A percentile compares a stretch with the other conserved stretches of the same genome.
phyloP scores from a whole-genome alignment of 163 green algal species.

The Scenedesmus sp. region DNA sequence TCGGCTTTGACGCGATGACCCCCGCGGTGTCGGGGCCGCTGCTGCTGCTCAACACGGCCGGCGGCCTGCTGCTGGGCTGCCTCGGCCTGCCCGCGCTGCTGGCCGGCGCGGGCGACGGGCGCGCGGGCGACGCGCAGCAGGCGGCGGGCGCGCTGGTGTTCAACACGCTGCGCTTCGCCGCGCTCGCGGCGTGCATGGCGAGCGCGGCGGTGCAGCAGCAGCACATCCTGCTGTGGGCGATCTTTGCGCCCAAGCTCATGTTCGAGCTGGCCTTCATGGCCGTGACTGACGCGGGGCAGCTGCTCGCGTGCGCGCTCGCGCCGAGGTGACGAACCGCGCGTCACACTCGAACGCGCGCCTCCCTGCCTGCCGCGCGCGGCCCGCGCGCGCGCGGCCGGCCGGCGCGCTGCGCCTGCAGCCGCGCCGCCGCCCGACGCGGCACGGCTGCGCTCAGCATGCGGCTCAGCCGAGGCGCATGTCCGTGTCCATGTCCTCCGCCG shows the following conservation, averaged over 20 bases:
- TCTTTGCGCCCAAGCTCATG: slow-evolving; percentile 90
- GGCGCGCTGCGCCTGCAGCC: neutral
- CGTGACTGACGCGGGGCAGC: slow-evolving; percentile 47
- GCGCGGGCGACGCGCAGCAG: neutral
- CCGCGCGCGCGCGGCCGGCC: neutral
- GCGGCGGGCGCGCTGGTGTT: slow-evolving; percentile 14
- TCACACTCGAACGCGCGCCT: neutral
- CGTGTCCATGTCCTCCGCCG: slow-evolving; percentile 27
- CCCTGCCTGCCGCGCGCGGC: neutral
- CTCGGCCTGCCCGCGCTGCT: slow-evolving; percentile 46
- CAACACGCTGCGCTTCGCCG: slow-evolving; percentile 17
- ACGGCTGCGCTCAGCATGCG: neutral
- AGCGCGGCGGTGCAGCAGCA: slow-evolving; percentile 71
- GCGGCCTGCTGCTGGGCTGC: slow-evolving; percentile 45
- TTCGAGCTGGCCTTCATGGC: slow-evolving; percentile 82
- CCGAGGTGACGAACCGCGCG: neutral
- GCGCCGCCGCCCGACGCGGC: neutral
- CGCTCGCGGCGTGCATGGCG: slow-evolving; percentile 50
- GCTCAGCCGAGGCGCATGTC: slow-evolving; percentile 18
- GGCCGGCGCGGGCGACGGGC: neutral
- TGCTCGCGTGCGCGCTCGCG: slow-evolving; percentile 19
- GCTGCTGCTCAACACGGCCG: slow-evolving; percentile 74
- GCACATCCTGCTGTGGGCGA: slow-evolving; percentile 89
- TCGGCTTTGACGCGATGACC: slow-evolving; percentile 71
- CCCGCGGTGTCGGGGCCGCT: slow-evolving; percentile 53